A percentile compares a stretch with the other conserved stretches of the same genome.
Evolutionary conservation across 2,329 filamentous ascomycete genomes (phyloP).

Genomic region (Fusarium buxicola): DNA sequence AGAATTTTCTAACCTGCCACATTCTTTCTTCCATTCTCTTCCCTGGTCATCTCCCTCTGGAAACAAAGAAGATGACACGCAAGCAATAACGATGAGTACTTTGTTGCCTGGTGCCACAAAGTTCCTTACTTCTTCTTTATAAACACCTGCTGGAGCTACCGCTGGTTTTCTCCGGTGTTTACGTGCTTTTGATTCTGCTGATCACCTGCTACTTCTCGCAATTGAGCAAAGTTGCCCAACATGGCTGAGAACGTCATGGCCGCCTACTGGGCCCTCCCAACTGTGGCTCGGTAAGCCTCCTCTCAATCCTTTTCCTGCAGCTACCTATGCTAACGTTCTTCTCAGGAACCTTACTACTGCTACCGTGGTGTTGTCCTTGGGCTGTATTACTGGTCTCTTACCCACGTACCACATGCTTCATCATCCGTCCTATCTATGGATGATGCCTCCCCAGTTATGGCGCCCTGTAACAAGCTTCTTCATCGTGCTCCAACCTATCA

Average conservation of each 20-base stretch:
- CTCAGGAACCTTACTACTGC: constrained; percentile 73
- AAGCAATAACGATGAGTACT: constrained; percentile 50
- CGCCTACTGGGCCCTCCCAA: constrained; percentile 55
- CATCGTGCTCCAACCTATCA: constrained; percentile 53
- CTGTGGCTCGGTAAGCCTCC: constrained; percentile 55
- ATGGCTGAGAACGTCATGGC: constrained; percentile 50
- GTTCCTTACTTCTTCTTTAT: constrained; percentile 39
- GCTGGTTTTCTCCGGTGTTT: constrained; percentile 11
- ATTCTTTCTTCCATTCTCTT: constrained; percentile 38
- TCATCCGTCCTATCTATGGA: constrained; percentile 63
- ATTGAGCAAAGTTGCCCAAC: constrained; percentile 49
- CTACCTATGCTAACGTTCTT: constrained; percentile 35
- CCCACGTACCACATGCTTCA: constrained; percentile 64
- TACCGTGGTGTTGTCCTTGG: constrained; percentile 69
- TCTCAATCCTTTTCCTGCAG: neutral
- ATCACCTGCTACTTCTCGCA: constrained; percentile 24
- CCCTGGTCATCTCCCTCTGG: constrained; percentile 34
- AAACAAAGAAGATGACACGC: constrained; percentile 50
- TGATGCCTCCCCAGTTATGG: constrained; percentile 59
- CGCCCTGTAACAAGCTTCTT: constrained; percentile 57
- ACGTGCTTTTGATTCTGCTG: constrained; percentile 25
- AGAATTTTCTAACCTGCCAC: constrained; percentile 36
- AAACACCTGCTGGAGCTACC: constrained; percentile 21
- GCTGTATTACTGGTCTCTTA: constrained; percentile 68
- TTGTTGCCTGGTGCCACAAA: constrained; percentile 45